phyloP scores from a whole-genome alignment of 2,329 filamentous ascomycete genomes.

The Pseudogymnoascus sp. region DNA sequence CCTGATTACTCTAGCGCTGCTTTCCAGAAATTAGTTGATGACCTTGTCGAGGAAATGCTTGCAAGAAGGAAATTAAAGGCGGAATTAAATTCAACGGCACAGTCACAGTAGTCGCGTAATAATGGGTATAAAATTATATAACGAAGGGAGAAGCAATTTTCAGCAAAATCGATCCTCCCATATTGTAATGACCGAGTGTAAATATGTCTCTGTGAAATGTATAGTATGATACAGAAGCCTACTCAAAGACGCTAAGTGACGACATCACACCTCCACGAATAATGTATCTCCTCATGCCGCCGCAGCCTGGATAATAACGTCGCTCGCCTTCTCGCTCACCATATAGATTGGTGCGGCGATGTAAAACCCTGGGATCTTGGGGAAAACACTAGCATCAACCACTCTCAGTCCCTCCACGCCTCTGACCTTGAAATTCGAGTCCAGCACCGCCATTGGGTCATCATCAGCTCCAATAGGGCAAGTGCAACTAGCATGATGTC shows the following conservation, averaged over 20 bases:
- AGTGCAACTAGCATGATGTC: conserved; percentile 49
- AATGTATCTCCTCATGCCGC: background rate
- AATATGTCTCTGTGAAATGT: background rate
- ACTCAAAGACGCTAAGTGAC: background rate
- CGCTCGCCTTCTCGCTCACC: conserved; percentile 52
- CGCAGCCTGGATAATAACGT: conserved; percentile 35
- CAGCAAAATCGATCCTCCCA: background rate
- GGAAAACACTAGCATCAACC: conserved; percentile 52
- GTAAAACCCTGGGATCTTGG: conserved; percentile 43
- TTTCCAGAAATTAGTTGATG: conserved; percentile 13
- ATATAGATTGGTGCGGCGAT: conserved; percentile 45
- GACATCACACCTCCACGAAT: background rate
- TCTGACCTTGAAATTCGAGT: conserved; percentile 47
- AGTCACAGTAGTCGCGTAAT: background rate
- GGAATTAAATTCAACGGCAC: no score
- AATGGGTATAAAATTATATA: background rate
- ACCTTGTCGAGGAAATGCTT: conserved; percentile 11
- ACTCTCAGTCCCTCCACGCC: conserved; percentile 48
- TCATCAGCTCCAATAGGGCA: conserved; percentile 45
- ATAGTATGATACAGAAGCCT: background rate
- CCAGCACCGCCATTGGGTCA: conserved; percentile 46
- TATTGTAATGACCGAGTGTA: background rate
- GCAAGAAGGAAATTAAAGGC: conserved; percentile 10
- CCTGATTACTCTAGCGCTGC: conserved; percentile 11
- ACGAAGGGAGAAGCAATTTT: background rate